Evolutionary conservation across 768 basidiomycete genomes (phyloP).

Genomic region (Tylopilus sp.): DNA sequence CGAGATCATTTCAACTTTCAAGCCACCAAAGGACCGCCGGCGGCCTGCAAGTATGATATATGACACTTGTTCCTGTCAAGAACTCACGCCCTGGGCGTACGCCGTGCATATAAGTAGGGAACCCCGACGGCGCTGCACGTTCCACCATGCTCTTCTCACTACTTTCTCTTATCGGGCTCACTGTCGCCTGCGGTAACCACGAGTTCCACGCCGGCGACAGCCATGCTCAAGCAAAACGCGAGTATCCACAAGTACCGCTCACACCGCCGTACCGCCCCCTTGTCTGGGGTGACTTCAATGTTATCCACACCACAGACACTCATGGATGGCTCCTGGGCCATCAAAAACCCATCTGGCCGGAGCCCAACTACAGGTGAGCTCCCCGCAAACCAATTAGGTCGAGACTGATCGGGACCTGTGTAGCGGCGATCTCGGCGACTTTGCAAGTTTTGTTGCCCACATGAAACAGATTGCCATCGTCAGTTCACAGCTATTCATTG

Average conservation of each 20-base stretch:
- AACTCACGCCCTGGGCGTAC: too few species aligned
- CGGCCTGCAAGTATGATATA: too few species aligned
- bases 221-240: slow-evolving; percentile 30
- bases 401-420: not conserved
- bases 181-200: slow-evolving; percentile 20
- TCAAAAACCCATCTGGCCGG: slow-evolving; percentile 67
- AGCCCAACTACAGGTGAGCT: slow-evolving; percentile 67
- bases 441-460: slow-evolving; percentile 83
- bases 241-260: slow-evolving; percentile 40
- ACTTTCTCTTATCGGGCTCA: slow-evolving; percentile 18
- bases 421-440: slow-evolving; percentile 70
- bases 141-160: slow-evolving; percentile 17
- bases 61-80: too few species aligned
- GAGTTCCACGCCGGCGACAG: too few species aligned
- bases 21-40: too few species aligned
- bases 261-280: slow-evolving; percentile 65
- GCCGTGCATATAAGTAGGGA: too few species aligned
- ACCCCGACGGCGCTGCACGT: not conserved
- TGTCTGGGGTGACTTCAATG: slow-evolving; percentile 87
- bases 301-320: slow-evolving; percentile 83
- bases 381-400: not conserved
- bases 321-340: slow-evolving; percentile 85
- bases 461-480: too few species aligned
- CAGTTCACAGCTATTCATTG: slow-evolving; percentile 5
- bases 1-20: too few species aligned